Percentiles rank a stretch among this genome's conserved stretches.
phyloP scores from a whole-genome alignment of 306 rosid genomes.

The Sicyos edulis region DNA sequence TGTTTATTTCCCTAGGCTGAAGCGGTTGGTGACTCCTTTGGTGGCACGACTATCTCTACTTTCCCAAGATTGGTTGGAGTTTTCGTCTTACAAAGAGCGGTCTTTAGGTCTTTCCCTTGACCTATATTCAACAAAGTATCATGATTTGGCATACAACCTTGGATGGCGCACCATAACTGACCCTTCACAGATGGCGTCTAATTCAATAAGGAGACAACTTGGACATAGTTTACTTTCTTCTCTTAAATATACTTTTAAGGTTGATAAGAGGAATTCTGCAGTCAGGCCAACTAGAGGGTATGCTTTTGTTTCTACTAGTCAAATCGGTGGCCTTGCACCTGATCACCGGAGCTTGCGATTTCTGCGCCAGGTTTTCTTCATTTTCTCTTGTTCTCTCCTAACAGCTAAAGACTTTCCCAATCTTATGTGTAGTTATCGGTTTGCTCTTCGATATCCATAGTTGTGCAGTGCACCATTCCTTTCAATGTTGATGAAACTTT shows the following conservation, averaged over 20 bases:
- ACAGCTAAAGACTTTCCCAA: not conserved
- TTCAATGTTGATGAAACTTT: not conserved
- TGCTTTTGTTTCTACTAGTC: conserved; percentile 83
- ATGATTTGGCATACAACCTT: conserved; percentile 76
- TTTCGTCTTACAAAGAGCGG: conserved; percentile 85
- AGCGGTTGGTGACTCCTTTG: conserved; percentile 54
- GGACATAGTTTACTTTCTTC: conserved; percentile 87
- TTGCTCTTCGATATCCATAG: not conserved
- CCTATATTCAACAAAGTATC: conserved; percentile 63
- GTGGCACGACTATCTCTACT: conserved; percentile 61
- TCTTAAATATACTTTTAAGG: conserved; percentile 69
- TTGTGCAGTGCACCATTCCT: not conserved
- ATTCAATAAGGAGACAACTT: conserved; percentile 91
- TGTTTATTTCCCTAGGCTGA: conserved; percentile 64
- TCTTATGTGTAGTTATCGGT: not conserved
- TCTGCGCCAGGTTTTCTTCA: conserved; percentile 67
- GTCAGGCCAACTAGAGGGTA: conserved; percentile 75
- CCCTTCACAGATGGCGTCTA: conserved; percentile 82
- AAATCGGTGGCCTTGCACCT: conserved; percentile 88
- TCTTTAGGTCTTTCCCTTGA: conserved; percentile 71
- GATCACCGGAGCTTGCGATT: conserved; percentile 74
- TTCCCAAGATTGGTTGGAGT: conserved; percentile 92
- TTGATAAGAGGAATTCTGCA: conserved; percentile 76
- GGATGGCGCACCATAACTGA: conserved; percentile 95
- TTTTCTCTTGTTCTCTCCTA: conserved; percentile 16